Evolutionary conservation across 2,329 filamentous ascomycete species (phyloP).

Genomic region (Coniochaeta ligniaria): DNA sequence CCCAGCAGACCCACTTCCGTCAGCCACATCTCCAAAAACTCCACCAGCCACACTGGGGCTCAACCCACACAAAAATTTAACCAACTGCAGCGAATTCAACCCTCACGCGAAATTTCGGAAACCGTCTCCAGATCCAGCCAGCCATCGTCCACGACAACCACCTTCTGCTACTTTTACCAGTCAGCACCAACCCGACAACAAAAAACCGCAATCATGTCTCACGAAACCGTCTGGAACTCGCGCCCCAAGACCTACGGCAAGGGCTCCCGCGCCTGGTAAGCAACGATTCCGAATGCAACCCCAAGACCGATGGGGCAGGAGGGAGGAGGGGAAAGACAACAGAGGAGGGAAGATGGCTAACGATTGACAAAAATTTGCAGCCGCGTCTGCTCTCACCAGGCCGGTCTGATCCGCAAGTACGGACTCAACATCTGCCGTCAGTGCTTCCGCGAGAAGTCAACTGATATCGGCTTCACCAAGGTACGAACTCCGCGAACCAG

Average conservation of each 20-base stretch:
- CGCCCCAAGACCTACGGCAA: slow-evolving; percentile 97
- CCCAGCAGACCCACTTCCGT: neutral
- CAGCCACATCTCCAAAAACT: neutral
- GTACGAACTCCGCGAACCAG: slow-evolving; percentile 28
- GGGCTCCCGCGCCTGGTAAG: slow-evolving; percentile 86
- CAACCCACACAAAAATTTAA: slow-evolving; percentile 16
- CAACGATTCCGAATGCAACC: neutral
- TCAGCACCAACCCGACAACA: neutral
- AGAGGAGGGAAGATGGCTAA: slow-evolving; percentile 19
- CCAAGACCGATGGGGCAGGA: no score
- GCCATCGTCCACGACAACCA: neutral
- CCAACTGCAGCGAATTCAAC: slow-evolving; percentile 1
- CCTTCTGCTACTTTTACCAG: neutral
- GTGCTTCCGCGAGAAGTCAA: slow-evolving; percentile 69
- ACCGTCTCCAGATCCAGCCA: neutral
- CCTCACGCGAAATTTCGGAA: neutral
- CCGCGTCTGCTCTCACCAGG: slow-evolving; percentile 80
- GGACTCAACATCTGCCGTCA: slow-evolving; percentile 84
- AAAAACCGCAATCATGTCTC: slow-evolving; percentile 48
- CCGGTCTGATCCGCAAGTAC: slow-evolving; percentile 99
- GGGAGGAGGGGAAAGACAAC: slow-evolving; percentile 3
- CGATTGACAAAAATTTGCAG: slow-evolving; percentile 27
- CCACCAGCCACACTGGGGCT: neutral
- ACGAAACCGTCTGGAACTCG: slow-evolving; percentile 99
- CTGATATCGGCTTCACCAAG: slow-evolving; percentile 70